Base-by-base conservation (phyloP, 2,329 filamentous ascomycete species). In the Emydomyces testavorans region DNA sequence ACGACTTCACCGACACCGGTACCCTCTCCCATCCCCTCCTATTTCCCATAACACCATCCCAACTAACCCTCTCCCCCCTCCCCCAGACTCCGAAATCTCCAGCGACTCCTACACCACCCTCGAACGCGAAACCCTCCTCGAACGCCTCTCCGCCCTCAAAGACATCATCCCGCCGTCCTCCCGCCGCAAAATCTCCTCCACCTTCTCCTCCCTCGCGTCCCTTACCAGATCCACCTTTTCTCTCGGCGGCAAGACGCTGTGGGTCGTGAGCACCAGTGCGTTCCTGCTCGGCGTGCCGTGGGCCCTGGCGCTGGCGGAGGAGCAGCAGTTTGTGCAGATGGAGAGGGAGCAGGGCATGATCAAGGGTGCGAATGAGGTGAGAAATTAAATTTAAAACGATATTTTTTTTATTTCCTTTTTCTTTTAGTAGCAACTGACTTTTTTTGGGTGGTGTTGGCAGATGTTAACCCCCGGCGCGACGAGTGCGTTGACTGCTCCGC, bases 301-400 rank as follows among this genome's bases (percentile, higher is more conserved):
- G 75, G 89, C 88, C 50, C 74, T 98, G 57, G 90, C 88, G 50
- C 90, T 88, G 65, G 82, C 84, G 54, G 92, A 98, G 75, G 92
- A 98, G 74, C 88, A 95, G 76, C 86, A 94, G 74, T 80, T 94
- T 65, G 76, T 90, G 56, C 90, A 94, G 74, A 93, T 95, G 87
- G 92, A 98, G 79, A 81, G 88, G 68, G 90, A 95, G 73, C 88
- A 89, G 78, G 82, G 84, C 68, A 92, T 94, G 86, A 84, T 92
- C 67, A 86, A 94, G 77, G 79, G 84, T 62, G 87, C 87, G 54
- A 82, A 84, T 63, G 86, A 94, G 73, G 79, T 82, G 8, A 39
- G 26, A 21, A 37, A 21, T 16, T 18, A 18, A 16, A 35, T 15
- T 16, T 3, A 32, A 32, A 32, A 32, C 10, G 11, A 32, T 32